Percentiles rank a stretch among this genome's conserved stretches.
phyloP scores from a whole-genome alignment of 495 filamentous ascomycete species.

The Emericellopsis terricola region DNA sequence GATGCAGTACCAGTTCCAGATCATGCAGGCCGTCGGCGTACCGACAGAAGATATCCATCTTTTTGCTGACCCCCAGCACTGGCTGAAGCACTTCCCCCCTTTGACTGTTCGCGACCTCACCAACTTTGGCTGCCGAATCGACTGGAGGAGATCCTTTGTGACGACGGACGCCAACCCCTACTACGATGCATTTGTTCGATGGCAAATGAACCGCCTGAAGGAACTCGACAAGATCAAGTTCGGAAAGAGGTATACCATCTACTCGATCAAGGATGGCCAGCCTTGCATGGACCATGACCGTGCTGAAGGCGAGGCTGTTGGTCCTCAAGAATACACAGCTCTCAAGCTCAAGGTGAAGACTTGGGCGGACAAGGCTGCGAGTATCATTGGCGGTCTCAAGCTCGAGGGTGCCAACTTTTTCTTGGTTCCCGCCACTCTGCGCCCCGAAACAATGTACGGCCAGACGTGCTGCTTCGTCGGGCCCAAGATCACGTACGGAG shows the following conservation, averaged over 20 bases:
- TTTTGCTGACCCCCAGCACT: conserved; percentile 76
- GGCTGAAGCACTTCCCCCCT: conserved; percentile 77
- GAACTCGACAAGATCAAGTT: conserved; percentile 88
- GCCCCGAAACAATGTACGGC: conserved; percentile 97
- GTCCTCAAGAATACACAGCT: conserved; percentile 81
- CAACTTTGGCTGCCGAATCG: conserved; percentile 69
- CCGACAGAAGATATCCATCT: conserved; percentile 73
- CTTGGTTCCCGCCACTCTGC: conserved; percentile 78
- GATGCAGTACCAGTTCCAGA: conserved; percentile 43
- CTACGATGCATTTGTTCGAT: conserved; percentile 88
- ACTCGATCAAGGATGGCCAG: conserved; percentile 92
- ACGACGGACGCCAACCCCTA: conserved; percentile 96
- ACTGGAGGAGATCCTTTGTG: conserved; percentile 82
- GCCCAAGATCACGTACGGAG: conserved; percentile 75
- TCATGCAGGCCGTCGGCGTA: conserved; percentile 56
- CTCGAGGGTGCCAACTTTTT: conserved; percentile 67
- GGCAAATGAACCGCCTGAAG: conserved; percentile 91
- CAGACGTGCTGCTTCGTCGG: conserved; percentile 94
- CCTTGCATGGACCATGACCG: conserved; percentile 97
- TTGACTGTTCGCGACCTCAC: conserved; percentile 64
- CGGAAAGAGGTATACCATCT: conserved; percentile 86
- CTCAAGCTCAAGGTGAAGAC: conserved; percentile 80
- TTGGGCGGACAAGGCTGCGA: conserved; percentile 56
- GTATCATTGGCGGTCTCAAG: conserved; percentile 57
- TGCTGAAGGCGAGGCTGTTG: conserved; percentile 76